phyloP scores from a whole-genome alignment of 768 basidiomycete genomes.

The Gloeophyllum trabeum region DNA sequence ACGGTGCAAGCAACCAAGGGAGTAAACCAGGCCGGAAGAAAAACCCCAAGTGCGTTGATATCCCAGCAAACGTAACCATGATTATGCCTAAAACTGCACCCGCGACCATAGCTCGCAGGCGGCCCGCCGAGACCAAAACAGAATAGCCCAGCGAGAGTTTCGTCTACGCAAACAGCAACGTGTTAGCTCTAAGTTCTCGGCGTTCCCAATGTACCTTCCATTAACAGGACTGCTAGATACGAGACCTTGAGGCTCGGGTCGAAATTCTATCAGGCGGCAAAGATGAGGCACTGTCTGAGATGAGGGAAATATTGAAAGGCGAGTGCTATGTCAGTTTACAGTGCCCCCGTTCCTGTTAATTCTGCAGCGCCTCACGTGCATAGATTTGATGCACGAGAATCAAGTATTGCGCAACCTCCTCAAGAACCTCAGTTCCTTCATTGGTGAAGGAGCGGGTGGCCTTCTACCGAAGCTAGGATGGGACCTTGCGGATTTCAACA shows the following conservation, averaged over 20 bases:
- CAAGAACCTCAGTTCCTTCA: constrained; percentile 65
- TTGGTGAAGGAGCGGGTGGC: constrained; percentile 80
- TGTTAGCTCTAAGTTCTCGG: constrained; percentile 23
- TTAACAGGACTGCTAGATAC: constrained; percentile 47
- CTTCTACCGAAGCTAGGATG: constrained; percentile 71
- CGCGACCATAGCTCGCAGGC: constrained; percentile 60
- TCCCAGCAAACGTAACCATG: constrained; percentile 1
- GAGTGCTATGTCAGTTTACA: constrained; percentile 6
- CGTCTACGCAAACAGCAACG: constrained; percentile 85
- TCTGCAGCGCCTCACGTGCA: constrained; percentile 5
- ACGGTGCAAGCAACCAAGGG: constrained; percentile 8
- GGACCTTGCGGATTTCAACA: constrained; percentile 67
- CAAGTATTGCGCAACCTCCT: constrained; percentile 72
- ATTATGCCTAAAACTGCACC: not conserved
- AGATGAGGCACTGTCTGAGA: constrained; percentile 78
- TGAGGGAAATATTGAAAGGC: constrained; percentile 78
- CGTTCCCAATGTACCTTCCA: not conserved
- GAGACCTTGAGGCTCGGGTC: constrained; percentile 91
- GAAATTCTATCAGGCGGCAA: constrained; percentile 88
- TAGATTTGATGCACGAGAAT: constrained; percentile 87
- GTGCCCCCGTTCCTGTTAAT: not conserved
- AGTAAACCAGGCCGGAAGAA: constrained; percentile 76
- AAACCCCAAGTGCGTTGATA: constrained; percentile 64
- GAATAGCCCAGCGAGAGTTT: constrained; percentile 91
- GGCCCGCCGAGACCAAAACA: constrained; percentile 79